A percentile compares a stretch with the other conserved stretches of the same genome.
Conservation (phyloP, 2,329 filamentous ascomycete genomes). For the Aschersonia sp. region DNA sequence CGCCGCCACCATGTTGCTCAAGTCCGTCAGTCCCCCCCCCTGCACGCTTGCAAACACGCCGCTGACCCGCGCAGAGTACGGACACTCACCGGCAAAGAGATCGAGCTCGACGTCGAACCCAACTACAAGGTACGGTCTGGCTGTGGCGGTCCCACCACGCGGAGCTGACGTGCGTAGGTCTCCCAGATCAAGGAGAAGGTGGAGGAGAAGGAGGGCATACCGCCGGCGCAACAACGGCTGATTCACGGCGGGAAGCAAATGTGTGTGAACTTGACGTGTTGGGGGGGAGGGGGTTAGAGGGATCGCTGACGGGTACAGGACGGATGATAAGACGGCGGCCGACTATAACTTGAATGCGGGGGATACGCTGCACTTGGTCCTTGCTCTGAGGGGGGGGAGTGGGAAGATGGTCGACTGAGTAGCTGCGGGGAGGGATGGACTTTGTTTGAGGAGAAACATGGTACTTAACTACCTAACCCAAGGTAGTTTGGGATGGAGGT, state of each 20-base stretch:
- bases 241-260: constrained; percentile 98
- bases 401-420: constrained; percentile 1
- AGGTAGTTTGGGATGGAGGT: too few species aligned
- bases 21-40: constrained; percentile 21
- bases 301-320: constrained; percentile 37
- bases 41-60: not conserved
- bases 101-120: constrained; percentile 91
- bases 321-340: constrained; percentile 82
- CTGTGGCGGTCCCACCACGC: too few species aligned
- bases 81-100: constrained; percentile 96
- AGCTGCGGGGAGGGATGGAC: not conserved
- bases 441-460: not conserved
- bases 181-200: constrained; percentile 97
- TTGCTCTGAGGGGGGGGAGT: constrained; percentile 73
- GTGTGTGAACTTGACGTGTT: constrained; percentile 31
- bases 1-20: constrained; percentile 29
- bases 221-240: constrained; percentile 87
- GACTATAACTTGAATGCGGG: constrained; percentile 89
- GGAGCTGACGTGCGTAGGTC: constrained; percentile 39
- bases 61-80: constrained; percentile 53
- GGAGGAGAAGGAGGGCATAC: constrained; percentile 97
- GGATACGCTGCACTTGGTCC: constrained; percentile 85
- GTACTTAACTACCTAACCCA: too few species aligned
- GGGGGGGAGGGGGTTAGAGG: too few species aligned
- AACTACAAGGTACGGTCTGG: constrained; percentile 63